Evolutionary conservation across 495 filamentous ascomycete genomes (phyloP).

Genomic region (Penicillium malachiteum): DNA sequence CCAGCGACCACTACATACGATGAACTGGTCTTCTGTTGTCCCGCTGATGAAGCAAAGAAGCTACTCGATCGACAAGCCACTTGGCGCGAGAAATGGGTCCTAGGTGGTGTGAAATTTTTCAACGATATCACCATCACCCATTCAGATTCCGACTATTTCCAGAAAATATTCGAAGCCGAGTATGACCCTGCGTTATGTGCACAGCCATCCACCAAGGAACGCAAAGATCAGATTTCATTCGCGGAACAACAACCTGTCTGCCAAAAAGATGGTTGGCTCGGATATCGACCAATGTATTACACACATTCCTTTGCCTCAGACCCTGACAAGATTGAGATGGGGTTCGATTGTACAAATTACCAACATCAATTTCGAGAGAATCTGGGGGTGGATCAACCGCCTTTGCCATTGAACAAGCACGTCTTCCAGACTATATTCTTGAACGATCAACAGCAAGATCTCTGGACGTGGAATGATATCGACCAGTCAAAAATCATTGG

Average conservation of each 20-base stretch:
- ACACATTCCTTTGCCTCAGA: conserved; percentile 67
- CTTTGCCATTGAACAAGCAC: conserved; percentile 56
- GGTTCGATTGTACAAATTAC: conserved; percentile 83
- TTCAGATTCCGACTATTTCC: conserved; percentile 71
- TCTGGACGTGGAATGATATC: conserved; percentile 75
- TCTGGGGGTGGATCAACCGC: conserved; percentile 34
- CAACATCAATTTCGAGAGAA: conserved; percentile 72
- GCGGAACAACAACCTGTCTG: conserved; percentile 40
- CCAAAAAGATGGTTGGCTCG: conserved; percentile 38
- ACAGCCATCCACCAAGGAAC: conserved; percentile 43
- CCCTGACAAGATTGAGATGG: conserved; percentile 76
- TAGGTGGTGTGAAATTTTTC: conserved; percentile 73
- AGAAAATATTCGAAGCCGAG: conserved; percentile 69
- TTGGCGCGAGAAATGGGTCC: conserved; percentile 63
- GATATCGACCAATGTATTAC: conserved; percentile 80
- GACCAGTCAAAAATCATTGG: conserved; percentile 66
- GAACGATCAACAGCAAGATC: conserved; percentile 60
- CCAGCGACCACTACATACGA: conserved; percentile 54
- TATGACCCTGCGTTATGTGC: conserved; percentile 56
- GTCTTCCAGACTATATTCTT: conserved; percentile 85
- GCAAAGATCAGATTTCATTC: conserved; percentile 53
- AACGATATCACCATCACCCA: conserved; percentile 86
- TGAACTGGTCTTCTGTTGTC: conserved; percentile 67
- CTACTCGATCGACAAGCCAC: conserved; percentile 63
- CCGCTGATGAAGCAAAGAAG: conserved; percentile 68